phyloP scores from a whole-genome alignment of 495 filamentous ascomycete genomes.

The Aspergillus sparsus region DNA sequence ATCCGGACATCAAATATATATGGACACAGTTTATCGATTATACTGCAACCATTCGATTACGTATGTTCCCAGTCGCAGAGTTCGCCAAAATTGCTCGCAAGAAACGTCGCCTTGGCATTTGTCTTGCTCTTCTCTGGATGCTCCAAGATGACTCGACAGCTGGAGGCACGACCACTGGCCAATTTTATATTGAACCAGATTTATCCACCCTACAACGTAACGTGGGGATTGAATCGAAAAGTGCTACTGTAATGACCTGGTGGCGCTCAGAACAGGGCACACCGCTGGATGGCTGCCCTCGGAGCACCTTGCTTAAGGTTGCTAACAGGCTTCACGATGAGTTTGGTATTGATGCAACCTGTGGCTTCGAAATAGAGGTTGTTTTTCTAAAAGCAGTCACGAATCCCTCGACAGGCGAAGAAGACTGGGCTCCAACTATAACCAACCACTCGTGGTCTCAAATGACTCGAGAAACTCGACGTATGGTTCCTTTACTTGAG shows the following conservation, averaged over 20 bases:
- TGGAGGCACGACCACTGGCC: conserved; percentile 50
- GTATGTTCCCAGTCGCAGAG: conserved; percentile 67
- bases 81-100: conserved; percentile 60
- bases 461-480: conserved; percentile 42
- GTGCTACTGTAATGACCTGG: conserved; percentile 59
- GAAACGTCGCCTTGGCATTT: conserved; percentile 56
- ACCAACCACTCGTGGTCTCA: conserved; percentile 55
- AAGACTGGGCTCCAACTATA: conserved; percentile 26
- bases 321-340: conserved; percentile 45
- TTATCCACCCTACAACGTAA: conserved; percentile 56
- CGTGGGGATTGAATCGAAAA: conserved; percentile 47
- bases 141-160: conserved; percentile 51
- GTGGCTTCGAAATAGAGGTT: conserved; percentile 86
- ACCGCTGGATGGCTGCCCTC: conserved; percentile 53
- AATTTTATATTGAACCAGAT: conserved; percentile 62
- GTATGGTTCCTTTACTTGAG: conserved; percentile 57
- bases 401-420: conserved; percentile 20
- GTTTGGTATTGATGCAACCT: conserved; percentile 52
- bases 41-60: conserved; percentile 65
- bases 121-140: conserved; percentile 55
- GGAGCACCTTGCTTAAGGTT: conserved; percentile 55
- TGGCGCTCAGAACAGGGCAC: conserved; percentile 51
- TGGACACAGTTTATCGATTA: conserved; percentile 82
- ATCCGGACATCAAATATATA: conserved; percentile 54
- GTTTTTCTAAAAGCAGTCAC: conserved; percentile 57